Conservation (phyloP, 805 yeast species). For the Kregervanrija pseudodelftensis region DNA sequence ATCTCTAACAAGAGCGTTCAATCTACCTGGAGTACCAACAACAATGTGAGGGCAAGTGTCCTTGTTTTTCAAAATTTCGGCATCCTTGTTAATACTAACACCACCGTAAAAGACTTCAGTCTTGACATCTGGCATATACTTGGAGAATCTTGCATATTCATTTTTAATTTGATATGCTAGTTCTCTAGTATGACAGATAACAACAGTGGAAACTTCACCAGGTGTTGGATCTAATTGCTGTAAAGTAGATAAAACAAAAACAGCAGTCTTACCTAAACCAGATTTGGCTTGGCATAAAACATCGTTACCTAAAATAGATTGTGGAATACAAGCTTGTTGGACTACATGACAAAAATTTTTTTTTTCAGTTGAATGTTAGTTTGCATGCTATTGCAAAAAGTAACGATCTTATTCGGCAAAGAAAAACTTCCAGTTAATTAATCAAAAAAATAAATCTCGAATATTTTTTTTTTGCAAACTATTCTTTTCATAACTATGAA, state of each 20-base stretch:
- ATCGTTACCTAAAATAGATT: slow-evolving; percentile 95
- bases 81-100: slow-evolving; percentile 75
- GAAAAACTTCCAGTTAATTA: not conserved
- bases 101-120: slow-evolving; percentile 98
- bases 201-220: slow-evolving; percentile 92
- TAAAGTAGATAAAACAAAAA: slow-evolving; percentile 88
- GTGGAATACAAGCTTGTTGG: slow-evolving; percentile 97
- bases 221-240: slow-evolving; percentile 97
- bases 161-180: slow-evolving; percentile 96
- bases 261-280: slow-evolving; percentile 99
- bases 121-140: slow-evolving; percentile 96
- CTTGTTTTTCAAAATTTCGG: slow-evolving; percentile 81
- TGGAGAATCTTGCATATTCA: slow-evolving; percentile 95
- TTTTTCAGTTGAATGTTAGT: slow-evolving; percentile 8
- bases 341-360: slow-evolving; percentile 53
- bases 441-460: too few relatives aligned
- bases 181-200: slow-evolving; percentile 97
- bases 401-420: not conserved
- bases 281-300: slow-evolving; percentile 99
- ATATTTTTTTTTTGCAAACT: too few relatives aligned
- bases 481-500: too few relatives aligned
- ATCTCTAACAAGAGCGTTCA: slow-evolving; percentile 89
- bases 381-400: not conserved
- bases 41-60: slow-evolving; percentile 95
- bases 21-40: slow-evolving; percentile 98